Base-by-base conservation (phyloP, 2,329 filamentous ascomycete species). In the Fusarium sp. region DNA sequence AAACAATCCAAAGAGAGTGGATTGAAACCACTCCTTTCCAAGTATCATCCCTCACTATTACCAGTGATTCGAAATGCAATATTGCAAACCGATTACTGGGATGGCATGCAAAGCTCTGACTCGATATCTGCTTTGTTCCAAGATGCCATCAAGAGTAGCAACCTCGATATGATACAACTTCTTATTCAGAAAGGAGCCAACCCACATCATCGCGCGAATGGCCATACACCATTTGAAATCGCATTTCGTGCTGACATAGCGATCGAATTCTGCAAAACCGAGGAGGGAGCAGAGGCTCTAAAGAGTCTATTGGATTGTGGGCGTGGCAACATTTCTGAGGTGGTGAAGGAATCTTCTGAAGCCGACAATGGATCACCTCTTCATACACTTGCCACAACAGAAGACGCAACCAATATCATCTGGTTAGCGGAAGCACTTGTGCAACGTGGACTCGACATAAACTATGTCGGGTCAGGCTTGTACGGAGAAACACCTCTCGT, bases 361-460 rank as follows among this genome's bases (percentile, higher is more conserved):
- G 12, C 4, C 1, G 10, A 16, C 7, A 9, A 35, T 0, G 4
- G 3, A 1, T 18, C 51, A 9, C 59, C 62, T 4, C 30, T 68
- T 1, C 64, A 70, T 33, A 45, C 47, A 0, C 28, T 55, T 20
- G 59, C 64, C 1, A 57, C 54, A 4, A 9, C 13, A 2, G 31
- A 35, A 10, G 26, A 45, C 16, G 30, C 30, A 4, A 18, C 3
- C 0, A 7, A 35, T 1, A 41, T 56, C 1, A 3, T 44, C 5
- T 70, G 64, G 68, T 18, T 68, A 15, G 14, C 18, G 9, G 33
- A 70, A n/a, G 54, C 30, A 5, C 54, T 70, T 24, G 41, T 68
- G 5, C n/a, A 28, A 16, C 18, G 24, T 26, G 67, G 67, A 4
- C 7, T 55, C 4, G 38, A 64, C 20, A 16, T 70, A 20, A 35